Conservation (phyloP, 257 asterid species). For the Datura wrightii region DNA sequence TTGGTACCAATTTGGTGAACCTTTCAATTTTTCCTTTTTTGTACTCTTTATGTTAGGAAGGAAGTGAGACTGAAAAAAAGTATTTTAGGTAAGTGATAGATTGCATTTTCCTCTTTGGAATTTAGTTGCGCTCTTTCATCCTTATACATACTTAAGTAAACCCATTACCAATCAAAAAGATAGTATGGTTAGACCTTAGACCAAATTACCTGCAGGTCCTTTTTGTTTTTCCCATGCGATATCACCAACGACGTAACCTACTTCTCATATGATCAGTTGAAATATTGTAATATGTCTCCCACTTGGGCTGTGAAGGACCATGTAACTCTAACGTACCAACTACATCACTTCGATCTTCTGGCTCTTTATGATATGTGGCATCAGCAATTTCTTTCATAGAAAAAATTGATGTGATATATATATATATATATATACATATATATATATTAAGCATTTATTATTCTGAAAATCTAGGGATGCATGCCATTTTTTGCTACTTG, state of each 20-base stretch:
- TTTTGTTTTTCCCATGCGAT: neutral
- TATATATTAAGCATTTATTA: neutral
- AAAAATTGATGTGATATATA: neutral
- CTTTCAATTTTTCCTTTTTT: neutral
- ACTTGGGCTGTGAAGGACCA: no score
- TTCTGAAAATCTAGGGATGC: neutral
- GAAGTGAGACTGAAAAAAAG: neutral
- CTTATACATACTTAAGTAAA: neutral
- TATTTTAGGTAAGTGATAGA: neutral
- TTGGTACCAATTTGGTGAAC: conserved; percentile 70
- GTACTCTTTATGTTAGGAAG: neutral
- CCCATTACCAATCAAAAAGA: neutral
- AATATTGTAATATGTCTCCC: no score
- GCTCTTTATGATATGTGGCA: neutral
- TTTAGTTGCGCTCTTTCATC: neutral
- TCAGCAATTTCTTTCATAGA: neutral
- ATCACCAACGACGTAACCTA: no score
- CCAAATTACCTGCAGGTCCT: neutral
- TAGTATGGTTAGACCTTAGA: conserved; percentile 3
- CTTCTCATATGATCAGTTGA: neutral
- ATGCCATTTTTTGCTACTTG: neutral
- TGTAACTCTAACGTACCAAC: no score
- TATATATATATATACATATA: no score
- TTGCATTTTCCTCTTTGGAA: neutral
- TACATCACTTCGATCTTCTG: no score